A percentile compares a stretch with the other conserved stretches of the same genome.
phyloP scores from a whole-genome alignment of 768 basidiomycete genomes.

The Mycena vitilis region DNA sequence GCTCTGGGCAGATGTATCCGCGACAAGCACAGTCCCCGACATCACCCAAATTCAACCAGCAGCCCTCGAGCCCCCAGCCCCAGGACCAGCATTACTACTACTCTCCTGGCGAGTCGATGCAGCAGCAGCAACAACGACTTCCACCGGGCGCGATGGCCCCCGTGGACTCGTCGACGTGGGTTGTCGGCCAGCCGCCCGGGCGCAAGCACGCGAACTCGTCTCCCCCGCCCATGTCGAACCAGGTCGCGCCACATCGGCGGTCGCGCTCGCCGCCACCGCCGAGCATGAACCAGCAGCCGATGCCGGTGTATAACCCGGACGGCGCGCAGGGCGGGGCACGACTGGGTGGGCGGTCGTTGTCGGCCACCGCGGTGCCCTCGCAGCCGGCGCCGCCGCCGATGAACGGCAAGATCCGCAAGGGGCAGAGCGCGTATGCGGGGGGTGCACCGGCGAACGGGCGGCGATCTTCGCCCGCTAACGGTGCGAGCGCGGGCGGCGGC shows the following conservation, averaged over 20 bases:
- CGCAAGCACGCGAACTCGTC: conserved; percentile 43
- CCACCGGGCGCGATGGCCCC: conserved; percentile 76
- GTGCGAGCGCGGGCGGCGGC: conserved; percentile 47
- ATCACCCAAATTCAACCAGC: conserved; percentile 32
- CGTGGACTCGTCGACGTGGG: conserved; percentile 48
- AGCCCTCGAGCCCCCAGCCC: conserved; percentile 33
- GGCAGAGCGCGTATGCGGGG: conserved; percentile 72
- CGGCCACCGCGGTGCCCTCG: conserved; percentile 67
- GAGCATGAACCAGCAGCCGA: conserved; percentile 46
- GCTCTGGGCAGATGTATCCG: conserved; percentile 44
- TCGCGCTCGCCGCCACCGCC: conserved; percentile 68
- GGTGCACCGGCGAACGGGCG: conserved; percentile 55
- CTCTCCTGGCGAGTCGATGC: conserved; percentile 43
- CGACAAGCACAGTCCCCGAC: conserved; percentile 44
- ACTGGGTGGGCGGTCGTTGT: conserved; percentile 74
- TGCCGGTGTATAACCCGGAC: conserved; percentile 45
- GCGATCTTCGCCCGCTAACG: conserved; percentile 40
- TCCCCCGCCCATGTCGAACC: conserved; percentile 43
- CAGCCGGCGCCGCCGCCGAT: conserved; percentile 47
- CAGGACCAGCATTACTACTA: conserved; percentile 53
- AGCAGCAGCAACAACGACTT: conserved; percentile 52
- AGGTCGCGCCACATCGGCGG: conserved; percentile 47
- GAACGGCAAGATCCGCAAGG: conserved; percentile 73
- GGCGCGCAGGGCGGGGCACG: conserved; percentile 47
- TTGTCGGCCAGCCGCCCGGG: conserved; percentile 35